Evolutionary conservation across 805 yeast species (phyloP), one percentile per base, ranked within the genome.

Genomic region (Cyberlindnera euphorbiiphila): DNA sequence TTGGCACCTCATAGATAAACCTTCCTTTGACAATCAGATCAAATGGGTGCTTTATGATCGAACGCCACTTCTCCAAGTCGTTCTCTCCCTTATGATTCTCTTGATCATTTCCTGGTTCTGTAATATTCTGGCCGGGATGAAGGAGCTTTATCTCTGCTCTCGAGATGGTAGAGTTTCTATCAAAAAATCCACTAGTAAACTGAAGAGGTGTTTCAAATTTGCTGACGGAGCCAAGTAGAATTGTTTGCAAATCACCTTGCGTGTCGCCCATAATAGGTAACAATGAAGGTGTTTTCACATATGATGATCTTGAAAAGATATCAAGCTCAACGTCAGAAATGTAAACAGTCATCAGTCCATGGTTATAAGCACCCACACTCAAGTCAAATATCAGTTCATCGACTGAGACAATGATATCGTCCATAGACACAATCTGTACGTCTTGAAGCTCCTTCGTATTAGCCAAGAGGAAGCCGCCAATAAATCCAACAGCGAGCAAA

Each of bases 331-430:
- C 80, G 11, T 77, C 75, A 28, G 68, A 65, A 2, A 89, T 68
- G 2, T 66, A 63, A 5, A 88, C 76, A 3, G 83, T 69, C 47
- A 88, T 68, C 61, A 89, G 73, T 0, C 97, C 96, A 0, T 96
- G 96, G 57, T 91, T 91, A 50, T 81, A 76, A 0, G 94, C 95
- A 42, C 78, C 82, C 16, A 87, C 75, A 3, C 76, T 73, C 50
- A 91, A 64, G 55, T 82, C 85, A 63, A 91, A 87, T 1, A 88
- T 73, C 32, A 91, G 64, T 55, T 87, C 97, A 53, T 88, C 95
- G 46, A 81, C 80, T 35, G 93, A 80, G 3, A 86, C 84, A 10
- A 89, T 65, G 1, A 89, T 72, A 51, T 85, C 85, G 34, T 73
- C 74, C 27, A 89, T 67, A n/a, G 76, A 64, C 3, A 66, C 57